Base-by-base conservation (phyloP, 2,329 filamentous ascomycete genomes). In the Cladosporium sp. region DNA sequence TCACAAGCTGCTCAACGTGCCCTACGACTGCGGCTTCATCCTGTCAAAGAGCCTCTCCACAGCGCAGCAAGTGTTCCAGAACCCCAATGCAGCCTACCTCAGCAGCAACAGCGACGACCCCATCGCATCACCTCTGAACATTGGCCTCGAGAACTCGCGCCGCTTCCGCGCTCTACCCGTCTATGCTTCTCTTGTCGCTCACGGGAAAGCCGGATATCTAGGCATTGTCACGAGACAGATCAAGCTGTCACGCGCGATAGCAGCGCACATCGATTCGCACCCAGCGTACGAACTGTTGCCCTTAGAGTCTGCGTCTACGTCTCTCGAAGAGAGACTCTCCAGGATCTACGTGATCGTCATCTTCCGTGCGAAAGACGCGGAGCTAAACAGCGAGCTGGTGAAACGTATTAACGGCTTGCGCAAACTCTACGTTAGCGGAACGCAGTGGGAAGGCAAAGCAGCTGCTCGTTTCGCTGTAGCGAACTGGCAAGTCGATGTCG, bases 1-100 rank as follows among this genome's bases (percentile, higher is more conserved):
- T 0, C 94, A 98, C 78, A 97, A 97, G 75, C 80, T 97, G n/a
- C 85, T 98, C 68, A 97, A 97, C 71, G 92, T 97, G 55, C 93
- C 94, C 0, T 97, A 97, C 73, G 94, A 97, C 77, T 93, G 90
- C 73, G 94, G 93, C 52, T 90, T 97, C 78, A 96, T 97, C 83
- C 86, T 96, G 72, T 92, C 89, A 61, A 87, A 88, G 21, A 86
- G 90, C 68, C 79, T 85, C 8, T 72, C 79, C 2, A 80, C 87
- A 14, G 85, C 90, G 1, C 81, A 83, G 34, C 79, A 85, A 4
- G 88, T 93, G 11, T 96, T 94, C 78, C 84, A 86, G 67, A 97
- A 97, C 78, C 87, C 92, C 36, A 93, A 93, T 75, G 93, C 94
- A 2, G 91, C 89, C 1, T 97, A 97, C 74, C 86, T 97, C 55